Conservation (phyloP, 2,329 filamentous ascomycete genomes). For the Phaeophleospora eucalypticola region DNA sequence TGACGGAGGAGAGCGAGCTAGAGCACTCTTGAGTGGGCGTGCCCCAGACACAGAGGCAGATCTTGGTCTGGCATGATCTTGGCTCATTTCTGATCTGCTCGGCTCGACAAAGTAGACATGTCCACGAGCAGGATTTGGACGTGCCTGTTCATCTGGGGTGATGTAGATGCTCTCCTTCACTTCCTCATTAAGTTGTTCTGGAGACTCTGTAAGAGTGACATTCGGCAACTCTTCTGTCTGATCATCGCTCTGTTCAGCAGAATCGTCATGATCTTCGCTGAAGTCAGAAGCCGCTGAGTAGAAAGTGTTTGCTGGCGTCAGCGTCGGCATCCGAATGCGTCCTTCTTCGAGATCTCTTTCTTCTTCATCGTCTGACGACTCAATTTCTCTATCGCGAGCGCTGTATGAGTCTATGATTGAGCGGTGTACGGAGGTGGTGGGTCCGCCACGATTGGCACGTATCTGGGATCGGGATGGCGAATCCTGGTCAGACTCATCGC, state of each 20-base stretch:
- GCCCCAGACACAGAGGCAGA: not conserved
- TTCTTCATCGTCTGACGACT: not conserved
- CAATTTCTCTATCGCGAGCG: not conserved
- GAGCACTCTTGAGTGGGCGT: not conserved
- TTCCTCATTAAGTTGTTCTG: not conserved
- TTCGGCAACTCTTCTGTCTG: no score
- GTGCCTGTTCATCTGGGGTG: not conserved
- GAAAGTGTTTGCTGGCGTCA: not conserved
- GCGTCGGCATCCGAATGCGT: not conserved
- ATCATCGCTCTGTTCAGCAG: not conserved
- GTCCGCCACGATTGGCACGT: no score
- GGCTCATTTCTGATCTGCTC: not conserved
- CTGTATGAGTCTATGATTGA: not conserved
- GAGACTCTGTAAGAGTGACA: no score
- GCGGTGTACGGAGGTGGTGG: no score
- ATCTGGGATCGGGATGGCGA: no score
- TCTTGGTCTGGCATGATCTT: not conserved
- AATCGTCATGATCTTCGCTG: not conserved
- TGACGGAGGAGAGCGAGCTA: not conserved
- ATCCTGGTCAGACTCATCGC: no score
- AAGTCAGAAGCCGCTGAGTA: not conserved
- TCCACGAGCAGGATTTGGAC: not conserved
- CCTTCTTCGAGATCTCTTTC: not conserved
- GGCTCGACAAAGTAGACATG: not conserved
- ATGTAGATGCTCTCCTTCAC: not conserved